Conservation (phyloP, 129 eudicot genomes). For the Rutidosis leptorrhynchoides region DNA sequence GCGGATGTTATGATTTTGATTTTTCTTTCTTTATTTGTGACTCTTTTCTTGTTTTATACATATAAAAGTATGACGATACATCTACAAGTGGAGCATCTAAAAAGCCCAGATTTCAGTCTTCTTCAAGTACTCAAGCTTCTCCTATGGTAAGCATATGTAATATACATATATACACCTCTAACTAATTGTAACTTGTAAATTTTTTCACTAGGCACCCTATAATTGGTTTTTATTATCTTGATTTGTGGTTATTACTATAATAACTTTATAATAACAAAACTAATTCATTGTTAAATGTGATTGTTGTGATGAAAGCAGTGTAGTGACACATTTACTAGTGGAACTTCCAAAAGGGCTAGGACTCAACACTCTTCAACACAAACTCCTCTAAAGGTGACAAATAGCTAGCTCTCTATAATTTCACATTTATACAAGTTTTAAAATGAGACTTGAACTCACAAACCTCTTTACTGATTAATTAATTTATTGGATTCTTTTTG, state of each 20-base stretch:
- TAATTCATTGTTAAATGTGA: slow-evolving; percentile 10
- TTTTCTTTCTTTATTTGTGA: not conserved
- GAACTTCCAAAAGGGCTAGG: slow-evolving; percentile 66
- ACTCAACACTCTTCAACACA: slow-evolving; percentile 65
- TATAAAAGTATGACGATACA: slow-evolving; percentile 39
- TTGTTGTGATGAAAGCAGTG: slow-evolving; percentile 37
- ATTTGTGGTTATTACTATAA: slow-evolving; percentile 8
- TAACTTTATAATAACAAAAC: slow-evolving; percentile 10
- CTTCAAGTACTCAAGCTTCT: slow-evolving; percentile 28
- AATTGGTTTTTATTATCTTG: not conserved
- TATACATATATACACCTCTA: too few relatives aligned
- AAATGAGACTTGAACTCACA: not conserved
- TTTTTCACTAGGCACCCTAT: not conserved
- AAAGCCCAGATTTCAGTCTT: slow-evolving; percentile 34
- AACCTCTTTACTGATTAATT: not conserved
- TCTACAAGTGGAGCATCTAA: slow-evolving; percentile 36
- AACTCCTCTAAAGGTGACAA: slow-evolving; percentile 69
- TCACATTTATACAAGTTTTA: not conserved
- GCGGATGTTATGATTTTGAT: slow-evolving; percentile 8
- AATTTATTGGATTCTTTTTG: not conserved
- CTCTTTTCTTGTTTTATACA: slow-evolving; percentile 1
- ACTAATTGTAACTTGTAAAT: not conserved
- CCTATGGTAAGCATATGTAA: slow-evolving; percentile 24
- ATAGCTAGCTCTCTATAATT: slow-evolving; percentile 14
- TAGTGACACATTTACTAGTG: slow-evolving; percentile 56